phyloP scores from a whole-genome alignment of 148 eudicot genomes.

The Cornus kousa region DNA sequence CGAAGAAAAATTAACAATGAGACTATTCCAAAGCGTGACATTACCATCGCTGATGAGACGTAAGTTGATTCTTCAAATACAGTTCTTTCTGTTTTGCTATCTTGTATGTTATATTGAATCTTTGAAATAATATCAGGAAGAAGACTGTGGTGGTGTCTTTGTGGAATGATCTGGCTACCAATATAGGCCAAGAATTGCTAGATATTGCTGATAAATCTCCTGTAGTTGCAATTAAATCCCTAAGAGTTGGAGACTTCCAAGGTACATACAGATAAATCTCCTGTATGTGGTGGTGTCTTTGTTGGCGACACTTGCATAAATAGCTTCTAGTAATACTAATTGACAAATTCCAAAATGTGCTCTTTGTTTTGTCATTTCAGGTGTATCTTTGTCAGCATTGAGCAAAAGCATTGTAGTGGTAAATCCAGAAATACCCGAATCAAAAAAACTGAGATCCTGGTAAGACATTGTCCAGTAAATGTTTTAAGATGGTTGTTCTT shows the following conservation, averaged over 20 bases:
- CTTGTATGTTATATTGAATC: constrained; percentile 6
- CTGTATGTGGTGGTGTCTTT: no score
- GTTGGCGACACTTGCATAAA: neutral
- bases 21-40: constrained; percentile 84
- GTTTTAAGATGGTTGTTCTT: neutral
- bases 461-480: constrained; percentile 16
- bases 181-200: constrained; percentile 79
- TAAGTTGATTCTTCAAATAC: constrained; percentile 19
- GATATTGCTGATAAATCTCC: constrained; percentile 90
- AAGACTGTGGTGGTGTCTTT: constrained; percentile 90
- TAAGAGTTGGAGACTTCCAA: constrained; percentile 83
- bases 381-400: constrained; percentile 84
- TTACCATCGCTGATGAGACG: constrained; percentile 95
- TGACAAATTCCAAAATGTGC: no score
- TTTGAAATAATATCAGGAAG: constrained; percentile 47
- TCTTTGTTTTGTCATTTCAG: constrained; percentile 27
- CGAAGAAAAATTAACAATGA: constrained; percentile 75
- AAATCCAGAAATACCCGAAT: constrained; percentile 81
- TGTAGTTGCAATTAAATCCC: constrained; percentile 83
- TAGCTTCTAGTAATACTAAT: neutral
- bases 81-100: neutral
- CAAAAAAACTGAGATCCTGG: constrained; percentile 75
- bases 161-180: constrained; percentile 90
- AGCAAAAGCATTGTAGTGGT: constrained; percentile 68
- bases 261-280: constrained; percentile 52